Conservation (phyloP, 768 basidiomycete species). For the Leucocoprinus leucothites region DNA sequence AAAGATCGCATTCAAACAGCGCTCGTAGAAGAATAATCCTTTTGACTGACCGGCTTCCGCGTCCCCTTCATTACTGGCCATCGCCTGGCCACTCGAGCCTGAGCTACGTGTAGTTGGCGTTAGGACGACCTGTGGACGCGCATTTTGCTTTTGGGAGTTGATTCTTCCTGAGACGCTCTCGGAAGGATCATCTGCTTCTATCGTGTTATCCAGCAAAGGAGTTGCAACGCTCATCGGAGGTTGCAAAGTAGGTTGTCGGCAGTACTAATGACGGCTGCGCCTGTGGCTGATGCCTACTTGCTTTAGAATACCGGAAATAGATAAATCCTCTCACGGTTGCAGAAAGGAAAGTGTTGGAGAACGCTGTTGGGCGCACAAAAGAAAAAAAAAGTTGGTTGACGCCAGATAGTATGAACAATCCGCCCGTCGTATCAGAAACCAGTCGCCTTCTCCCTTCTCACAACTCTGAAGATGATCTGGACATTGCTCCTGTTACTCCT, state of each 20-base stretch:
- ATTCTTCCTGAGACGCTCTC: slow-evolving; percentile 34
- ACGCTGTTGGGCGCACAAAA: not conserved
- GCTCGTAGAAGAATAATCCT: not conserved
- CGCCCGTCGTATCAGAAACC: not conserved
- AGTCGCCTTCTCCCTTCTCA: slow-evolving; percentile 7
- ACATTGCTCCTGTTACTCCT: slow-evolving; percentile 5
- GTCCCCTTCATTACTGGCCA: slow-evolving; percentile 58
- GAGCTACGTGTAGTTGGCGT: slow-evolving; percentile 47
- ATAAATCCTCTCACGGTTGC: not conserved
- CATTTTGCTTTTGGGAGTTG: slow-evolving; percentile 22
- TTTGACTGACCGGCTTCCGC: slow-evolving; percentile 69
- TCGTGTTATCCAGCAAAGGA: slow-evolving; percentile 68
- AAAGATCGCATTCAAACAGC: slow-evolving; percentile 7
- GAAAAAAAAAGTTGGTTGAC: not conserved
- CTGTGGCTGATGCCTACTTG: not conserved
- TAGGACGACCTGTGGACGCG: slow-evolving; percentile 42
- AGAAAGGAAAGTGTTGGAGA: too few relatives aligned
- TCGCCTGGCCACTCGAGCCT: slow-evolving; percentile 20
- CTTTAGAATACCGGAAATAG: not conserved
- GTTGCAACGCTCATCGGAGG: slow-evolving; percentile 55
- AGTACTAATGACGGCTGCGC: not conserved
- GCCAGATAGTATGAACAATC: not conserved
- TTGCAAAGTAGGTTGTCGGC: not conserved
- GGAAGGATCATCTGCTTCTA: slow-evolving; percentile 77
- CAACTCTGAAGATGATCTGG: not conserved